Conservation (phyloP, 1,139 yeast species). For the Sugiyamaella neomexicana region DNA sequence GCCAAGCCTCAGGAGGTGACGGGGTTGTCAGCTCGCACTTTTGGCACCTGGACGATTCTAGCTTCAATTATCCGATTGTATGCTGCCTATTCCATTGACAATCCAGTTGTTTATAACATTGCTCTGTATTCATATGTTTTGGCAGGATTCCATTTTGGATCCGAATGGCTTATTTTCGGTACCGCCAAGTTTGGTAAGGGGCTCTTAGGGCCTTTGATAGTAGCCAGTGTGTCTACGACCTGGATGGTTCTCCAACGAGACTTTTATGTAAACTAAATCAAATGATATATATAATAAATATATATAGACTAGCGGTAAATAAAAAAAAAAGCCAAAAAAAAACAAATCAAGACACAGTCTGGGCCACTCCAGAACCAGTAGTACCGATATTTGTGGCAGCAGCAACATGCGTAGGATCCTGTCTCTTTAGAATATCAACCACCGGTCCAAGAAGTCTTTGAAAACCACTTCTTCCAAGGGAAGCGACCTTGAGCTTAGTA, state of each 20-base stretch:
- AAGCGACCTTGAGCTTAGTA: slow-evolving; percentile 78
- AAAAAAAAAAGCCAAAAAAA: background rate
- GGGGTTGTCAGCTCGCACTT: slow-evolving; percentile 83
- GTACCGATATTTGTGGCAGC: background rate
- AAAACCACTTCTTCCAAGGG: slow-evolving; percentile 88
- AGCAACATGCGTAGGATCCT: slow-evolving; percentile 64
- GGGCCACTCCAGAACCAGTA: slow-evolving; percentile 6
- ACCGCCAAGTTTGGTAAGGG: slow-evolving; percentile 88
- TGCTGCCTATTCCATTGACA: slow-evolving; percentile 75
- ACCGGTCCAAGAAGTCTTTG: slow-evolving; percentile 93
- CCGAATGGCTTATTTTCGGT: slow-evolving; percentile 77
- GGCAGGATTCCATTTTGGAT: slow-evolving; percentile 79
- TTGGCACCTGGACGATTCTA: slow-evolving; percentile 96
- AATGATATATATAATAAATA: slow-evolving; percentile 4
- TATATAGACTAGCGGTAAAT: slow-evolving; percentile 3
- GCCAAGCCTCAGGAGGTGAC: slow-evolving; percentile 67
- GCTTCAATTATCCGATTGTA: slow-evolving; percentile 82
- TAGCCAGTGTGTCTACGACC: slow-evolving; percentile 46
- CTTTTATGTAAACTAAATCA: slow-evolving; percentile 35
- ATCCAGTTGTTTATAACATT: slow-evolving; percentile 71
- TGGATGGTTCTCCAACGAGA: slow-evolving; percentile 51
- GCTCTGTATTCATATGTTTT: slow-evolving; percentile 80
- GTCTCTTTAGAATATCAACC: slow-evolving; percentile 74
- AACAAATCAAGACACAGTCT: background rate
- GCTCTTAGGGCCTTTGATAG: slow-evolving; percentile 80